Conservation (phyloP, 2,329 filamentous ascomycete genomes). For the Fusarium sp. region DNA sequence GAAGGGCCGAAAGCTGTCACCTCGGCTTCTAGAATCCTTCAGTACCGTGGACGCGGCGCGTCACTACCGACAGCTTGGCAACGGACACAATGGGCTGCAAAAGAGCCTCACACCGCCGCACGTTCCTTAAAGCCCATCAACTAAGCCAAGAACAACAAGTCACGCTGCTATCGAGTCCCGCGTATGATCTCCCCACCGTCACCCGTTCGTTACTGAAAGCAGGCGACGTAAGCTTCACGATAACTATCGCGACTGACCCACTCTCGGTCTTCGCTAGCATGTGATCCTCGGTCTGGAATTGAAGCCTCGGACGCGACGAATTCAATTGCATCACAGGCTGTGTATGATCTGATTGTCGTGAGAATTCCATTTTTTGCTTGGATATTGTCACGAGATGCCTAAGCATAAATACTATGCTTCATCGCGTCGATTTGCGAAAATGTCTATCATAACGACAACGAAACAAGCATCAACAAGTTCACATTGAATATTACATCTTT, state of each 20-base stretch:
- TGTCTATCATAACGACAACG: neutral
- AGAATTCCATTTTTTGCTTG: neutral
- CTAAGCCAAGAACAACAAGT: neutral
- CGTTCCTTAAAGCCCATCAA: neutral
- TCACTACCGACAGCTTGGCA: neutral
- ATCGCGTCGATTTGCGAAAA: neutral
- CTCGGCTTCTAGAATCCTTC: conserved; percentile 1
- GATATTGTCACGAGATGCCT: neutral
- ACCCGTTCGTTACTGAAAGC: neutral
- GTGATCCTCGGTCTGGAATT: neutral
- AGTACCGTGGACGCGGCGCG: neutral
- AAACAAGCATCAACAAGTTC: neutral
- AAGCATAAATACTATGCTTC: neutral
- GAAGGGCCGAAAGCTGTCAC: neutral
- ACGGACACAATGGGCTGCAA: neutral
- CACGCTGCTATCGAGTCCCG: neutral
- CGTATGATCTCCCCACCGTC: conserved; percentile 1
- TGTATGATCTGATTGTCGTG: neutral
- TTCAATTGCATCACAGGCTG: neutral
- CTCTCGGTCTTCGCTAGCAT: neutral
- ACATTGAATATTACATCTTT: neutral
- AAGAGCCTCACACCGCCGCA: neutral
- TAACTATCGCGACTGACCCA: neutral
- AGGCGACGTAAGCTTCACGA: neutral
- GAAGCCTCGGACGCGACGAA: neutral